These are phyloP conservation scores for Plantago major DNA, from an alignment of 257 asterid species.

Conservation along the genomic window DNA sequence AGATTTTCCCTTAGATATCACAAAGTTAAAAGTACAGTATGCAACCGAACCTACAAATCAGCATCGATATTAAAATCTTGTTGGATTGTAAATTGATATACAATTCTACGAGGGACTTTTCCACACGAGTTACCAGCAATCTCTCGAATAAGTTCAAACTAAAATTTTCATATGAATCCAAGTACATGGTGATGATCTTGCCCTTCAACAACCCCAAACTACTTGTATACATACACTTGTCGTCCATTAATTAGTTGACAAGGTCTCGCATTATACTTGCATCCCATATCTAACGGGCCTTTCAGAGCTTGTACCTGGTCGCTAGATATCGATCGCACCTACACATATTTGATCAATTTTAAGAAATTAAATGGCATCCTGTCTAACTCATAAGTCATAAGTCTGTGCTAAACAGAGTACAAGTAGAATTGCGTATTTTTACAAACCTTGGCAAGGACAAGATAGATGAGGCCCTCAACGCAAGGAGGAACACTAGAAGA, in stretches of 20 bases:
- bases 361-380: too few relatives aligned
- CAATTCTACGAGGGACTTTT: too few relatives aligned
- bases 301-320: conserved; percentile 47
- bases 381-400: too few relatives aligned
- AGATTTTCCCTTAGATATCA: too few relatives aligned
- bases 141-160: too few relatives aligned
- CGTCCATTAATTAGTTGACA: conserved; percentile 52
- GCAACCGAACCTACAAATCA: too few relatives aligned
- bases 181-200: neutral
- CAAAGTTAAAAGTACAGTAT: too few relatives aligned
- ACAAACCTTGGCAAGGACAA: conserved; percentile 41
- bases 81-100: too few relatives aligned
- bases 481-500: conserved; percentile 63
- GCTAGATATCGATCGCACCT: conserved; percentile 48
- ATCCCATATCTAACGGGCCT: conserved; percentile 46
- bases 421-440: too few relatives aligned
- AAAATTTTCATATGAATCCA: too few relatives aligned
- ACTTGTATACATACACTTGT: conserved; percentile 39
- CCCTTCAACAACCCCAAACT: neutral
- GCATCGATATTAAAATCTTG: too few relatives aligned
- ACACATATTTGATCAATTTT: neutral
- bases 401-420: neutral
- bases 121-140: too few relatives aligned
- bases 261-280: conserved; percentile 73
- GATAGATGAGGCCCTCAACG: conserved; percentile 37